Conservation (phyloP, 768 basidiomycete species). For the Panellus pusillus region DNA sequence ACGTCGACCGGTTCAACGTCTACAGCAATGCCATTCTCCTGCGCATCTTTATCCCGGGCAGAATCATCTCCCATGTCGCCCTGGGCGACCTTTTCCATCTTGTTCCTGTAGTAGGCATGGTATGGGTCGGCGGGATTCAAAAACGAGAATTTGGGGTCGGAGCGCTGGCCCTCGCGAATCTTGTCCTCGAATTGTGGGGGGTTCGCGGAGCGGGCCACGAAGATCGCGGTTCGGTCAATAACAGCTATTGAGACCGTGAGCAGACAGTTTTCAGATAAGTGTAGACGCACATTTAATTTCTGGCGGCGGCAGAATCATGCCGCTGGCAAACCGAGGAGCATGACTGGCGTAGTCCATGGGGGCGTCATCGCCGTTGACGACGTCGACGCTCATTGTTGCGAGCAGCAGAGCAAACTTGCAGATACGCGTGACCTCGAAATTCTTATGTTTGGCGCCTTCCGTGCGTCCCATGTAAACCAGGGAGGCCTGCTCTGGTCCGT, state of each 20-base stretch:
- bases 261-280: constrained; percentile 30
- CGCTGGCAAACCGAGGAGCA: constrained; percentile 63
- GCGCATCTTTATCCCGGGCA: constrained; percentile 45
- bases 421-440: constrained; percentile 5
- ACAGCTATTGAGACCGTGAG: constrained; percentile 54
- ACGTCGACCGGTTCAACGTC: constrained; percentile 56
- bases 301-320: constrained; percentile 93
- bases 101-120: constrained; percentile 96
- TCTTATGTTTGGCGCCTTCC: constrained; percentile 86
- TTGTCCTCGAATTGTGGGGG: constrained; percentile 94
- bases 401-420: constrained; percentile 22
- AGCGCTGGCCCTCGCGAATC: constrained; percentile 93
- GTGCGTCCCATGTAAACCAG: constrained; percentile 60
- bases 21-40: constrained; percentile 32
- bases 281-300: constrained; percentile 82
- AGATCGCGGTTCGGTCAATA: constrained; percentile 91
- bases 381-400: constrained; percentile 46
- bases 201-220: constrained; percentile 91
- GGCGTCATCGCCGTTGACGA: constrained; percentile 43
- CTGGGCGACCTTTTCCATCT: constrained; percentile 77
- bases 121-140: constrained; percentile 96
- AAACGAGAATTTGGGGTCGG: constrained; percentile 98
- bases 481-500: constrained; percentile 86
- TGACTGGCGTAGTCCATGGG: constrained; percentile 30
- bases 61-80: constrained; percentile 73